phyloP scores from a whole-genome alignment of 2,329 filamentous ascomycete species.

The Cordyceps tenuipes region DNA sequence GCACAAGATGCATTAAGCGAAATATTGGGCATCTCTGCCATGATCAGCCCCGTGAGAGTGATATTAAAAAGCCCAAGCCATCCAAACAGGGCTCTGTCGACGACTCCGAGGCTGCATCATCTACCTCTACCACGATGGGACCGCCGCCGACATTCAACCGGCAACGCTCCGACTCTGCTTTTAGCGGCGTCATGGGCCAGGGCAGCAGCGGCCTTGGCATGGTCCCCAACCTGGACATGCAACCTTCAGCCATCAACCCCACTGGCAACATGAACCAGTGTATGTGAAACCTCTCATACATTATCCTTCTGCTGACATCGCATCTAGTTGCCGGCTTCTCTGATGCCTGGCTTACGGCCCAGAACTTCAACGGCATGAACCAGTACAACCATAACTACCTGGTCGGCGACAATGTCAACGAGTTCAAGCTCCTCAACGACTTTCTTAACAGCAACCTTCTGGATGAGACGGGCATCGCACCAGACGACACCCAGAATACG shows the following conservation, averaged over 20 bases:
- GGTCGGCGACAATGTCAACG: slow-evolving; percentile 87
- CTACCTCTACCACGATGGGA: slow-evolving; percentile 47
- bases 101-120: slow-evolving; percentile 42
- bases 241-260: slow-evolving; percentile 29
- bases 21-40: slow-evolving; percentile 98
- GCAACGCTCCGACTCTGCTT: slow-evolving; percentile 11
- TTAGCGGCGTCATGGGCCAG: slow-evolving; percentile 24
- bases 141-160: slow-evolving; percentile 36
- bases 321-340: slow-evolving; percentile 65
- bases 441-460: slow-evolving; percentile 88
- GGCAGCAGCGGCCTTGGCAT: slow-evolving; percentile 22
- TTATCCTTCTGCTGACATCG: background rate
- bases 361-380: slow-evolving; percentile 90
- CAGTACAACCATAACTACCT: slow-evolving; percentile 90
- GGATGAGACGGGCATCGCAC: slow-evolving; percentile 68
- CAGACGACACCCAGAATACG: slow-evolving; percentile 44
- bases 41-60: slow-evolving; percentile 85
- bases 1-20: slow-evolving; percentile 94
- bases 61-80: slow-evolving; percentile 70
- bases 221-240: slow-evolving; percentile 34
- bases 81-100: slow-evolving; percentile 56
- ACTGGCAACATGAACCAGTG: slow-evolving; percentile 58
- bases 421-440: slow-evolving; percentile 94
- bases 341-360: slow-evolving; percentile 71
- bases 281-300: slow-evolving; percentile 40